Conservation (phyloP, 768 basidiomycete genomes). For the Lactarius tabidus region DNA sequence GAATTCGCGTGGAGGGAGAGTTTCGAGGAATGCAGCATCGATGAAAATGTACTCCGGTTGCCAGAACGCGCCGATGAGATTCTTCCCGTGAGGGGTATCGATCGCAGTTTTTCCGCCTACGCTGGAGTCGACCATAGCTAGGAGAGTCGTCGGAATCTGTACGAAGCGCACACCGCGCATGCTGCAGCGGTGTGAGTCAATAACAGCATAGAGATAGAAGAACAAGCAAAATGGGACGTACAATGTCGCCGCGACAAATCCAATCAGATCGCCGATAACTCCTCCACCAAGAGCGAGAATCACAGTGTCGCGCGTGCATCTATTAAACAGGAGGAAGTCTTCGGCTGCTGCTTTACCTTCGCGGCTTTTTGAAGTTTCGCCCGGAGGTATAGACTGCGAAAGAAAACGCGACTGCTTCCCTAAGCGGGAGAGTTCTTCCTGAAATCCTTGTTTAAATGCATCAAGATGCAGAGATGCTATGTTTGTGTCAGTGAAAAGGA, state of each 20-base stretch:
- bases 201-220: neutral
- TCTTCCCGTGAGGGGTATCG: constrained; percentile 97
- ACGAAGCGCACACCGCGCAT: constrained; percentile 97
- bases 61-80: constrained; percentile 98
- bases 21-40: constrained; percentile 93
- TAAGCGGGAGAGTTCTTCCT: constrained; percentile 34
- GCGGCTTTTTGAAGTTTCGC: constrained; percentile 89
- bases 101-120: constrained; percentile 99
- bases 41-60: constrained; percentile 98
- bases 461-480: constrained; percentile 77
- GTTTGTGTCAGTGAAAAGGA: constrained; percentile 89
- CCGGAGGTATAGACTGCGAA: constrained; percentile 76
- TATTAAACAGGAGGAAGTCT: constrained; percentile 83
- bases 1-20: constrained; percentile 86
- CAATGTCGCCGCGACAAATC: constrained; percentile 97
- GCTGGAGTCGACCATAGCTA: constrained; percentile 98
- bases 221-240: constrained; percentile 39
- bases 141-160: constrained; percentile 93
- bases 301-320: constrained; percentile 91
- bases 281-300: constrained; percentile 93
- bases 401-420: constrained; percentile 56
- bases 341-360: constrained; percentile 91
- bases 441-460: constrained; percentile 65
- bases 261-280: constrained; percentile 94
- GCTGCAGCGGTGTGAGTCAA: constrained; percentile 39